Base-by-base conservation (phyloP, 2,329 filamentous ascomycete species). In the Aureobasidium sp. region DNA sequence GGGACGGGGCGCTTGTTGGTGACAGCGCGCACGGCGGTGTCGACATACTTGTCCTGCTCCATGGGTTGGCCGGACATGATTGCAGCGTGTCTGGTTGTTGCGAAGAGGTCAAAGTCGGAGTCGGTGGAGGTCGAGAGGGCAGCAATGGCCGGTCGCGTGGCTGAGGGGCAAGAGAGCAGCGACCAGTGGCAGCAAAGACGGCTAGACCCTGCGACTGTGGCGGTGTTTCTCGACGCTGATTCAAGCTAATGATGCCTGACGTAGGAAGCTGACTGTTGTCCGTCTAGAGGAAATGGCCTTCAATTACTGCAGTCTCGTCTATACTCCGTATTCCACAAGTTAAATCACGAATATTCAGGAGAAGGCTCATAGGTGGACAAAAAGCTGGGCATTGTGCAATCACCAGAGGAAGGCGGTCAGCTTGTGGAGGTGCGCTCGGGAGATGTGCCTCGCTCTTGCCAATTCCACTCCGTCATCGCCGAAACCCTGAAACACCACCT, bases 1-100 rank as follows among this genome's bases (percentile, higher is more conserved):
- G 94, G 94, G 56, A 95, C 83, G 61, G 93, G 92, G 81, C 89
- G 93, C 87, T 97, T 97, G 71, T 97, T 86, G 75, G 87, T 87
- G 72, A 99, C 91, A 64, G 94, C 94, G 75, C 90, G 90, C 72
- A 93, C 88, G 70, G 90, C 89, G 84, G 91, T 93, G 79, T 96
- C 91, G 73, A 97, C 72, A 70, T 79, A 80, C 34, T 52, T 52
- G 49, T 72, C 69, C 67, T 77, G 75, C 68, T 75, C 64, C 61
- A 61, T 59, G 29, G 56, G 63, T 27, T 55, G 47, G 62, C 67
- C 68, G 56, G 72, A 72, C 72, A 74, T 74, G 61, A 7, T 70
- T 64, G 66, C 45, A 20, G 37, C n/a, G 34, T 41, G 22, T 55
- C 34, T 55, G 48, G 27, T 39, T 53, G 48, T 49, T 53, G 34